Base-by-base conservation (phyloP, 108 stramenopile genomes). In the Nitzschia sp. region DNA sequence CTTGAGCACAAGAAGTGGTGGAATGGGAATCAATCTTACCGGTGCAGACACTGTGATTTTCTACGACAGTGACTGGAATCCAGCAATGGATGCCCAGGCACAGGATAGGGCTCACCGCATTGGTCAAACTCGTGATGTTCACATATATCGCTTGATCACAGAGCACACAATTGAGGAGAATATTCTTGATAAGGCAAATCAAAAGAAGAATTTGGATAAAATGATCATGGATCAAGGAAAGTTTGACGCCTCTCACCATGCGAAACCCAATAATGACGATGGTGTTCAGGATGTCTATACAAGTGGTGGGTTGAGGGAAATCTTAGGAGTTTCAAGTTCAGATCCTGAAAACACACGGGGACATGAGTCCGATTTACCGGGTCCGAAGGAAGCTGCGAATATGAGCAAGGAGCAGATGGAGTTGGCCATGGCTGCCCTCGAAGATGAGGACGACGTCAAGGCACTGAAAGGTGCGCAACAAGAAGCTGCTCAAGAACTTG, bases 41-140 rank as follows among this genome's bases (percentile, higher is more conserved):
- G 89, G 96, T n/a, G 98, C 98, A 7, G 97, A 98, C 64, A 96
- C 96, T 7, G 96, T 96, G 19, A 85, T 99, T 44, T 89, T 98
- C 63, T 78, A 91, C 59, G 90, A 93, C 71, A 92, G 90, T 60
- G 98, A 98, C 73, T 97, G 96, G 97, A 97, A 98, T 69, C 97
- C 97, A 64, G 95, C 96, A 19, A 94, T 94, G 94, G 97, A 98
- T 71, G 90, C 91, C 7, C 71, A 80, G 46, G 83, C 89, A n/a
- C 86, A 90, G 82, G 95, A 85, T 81, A 87, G 97, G 42, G 97
- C 97, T 5, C 97, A 97, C 79, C 88, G 97, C 25, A 96, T 97
- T 42, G 97, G 97, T 9, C 97, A 97, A 70, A 97, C 96, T 25
- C 79, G 96, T 10, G 96, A 98, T 67, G 98, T 97, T 10, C 93